phyloP scores from a whole-genome alignment of 805 yeast genomes.

The Saccharomycopsis vini region DNA sequence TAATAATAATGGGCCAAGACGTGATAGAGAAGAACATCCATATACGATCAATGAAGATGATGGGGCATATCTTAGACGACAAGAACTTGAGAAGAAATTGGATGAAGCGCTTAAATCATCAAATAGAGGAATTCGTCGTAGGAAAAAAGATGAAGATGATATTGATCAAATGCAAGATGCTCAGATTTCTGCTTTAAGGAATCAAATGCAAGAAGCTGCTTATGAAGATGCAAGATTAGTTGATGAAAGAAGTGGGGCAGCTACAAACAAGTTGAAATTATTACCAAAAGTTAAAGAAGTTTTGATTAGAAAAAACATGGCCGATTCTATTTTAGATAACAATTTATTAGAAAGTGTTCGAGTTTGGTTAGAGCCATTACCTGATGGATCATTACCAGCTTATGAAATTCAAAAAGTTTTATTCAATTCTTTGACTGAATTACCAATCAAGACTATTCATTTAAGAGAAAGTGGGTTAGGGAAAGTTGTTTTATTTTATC shows the following conservation, averaged over 20 bases:
- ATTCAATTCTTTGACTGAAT: conserved; percentile 58
- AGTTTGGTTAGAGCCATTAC: conserved; percentile 96
- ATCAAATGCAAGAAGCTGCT: conserved; percentile 84
- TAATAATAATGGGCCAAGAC: conserved; percentile 20
- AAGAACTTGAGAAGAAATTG: conserved; percentile 72
- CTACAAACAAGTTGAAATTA: conserved; percentile 60
- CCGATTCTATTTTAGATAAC: conserved; percentile 89
- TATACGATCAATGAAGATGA: conserved; percentile 18
- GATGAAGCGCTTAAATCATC: conserved; percentile 61
- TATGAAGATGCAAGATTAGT: conserved; percentile 55
- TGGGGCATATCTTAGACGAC: conserved; percentile 42
- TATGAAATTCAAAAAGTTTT: conserved; percentile 89
- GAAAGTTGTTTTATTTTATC: conserved; percentile 87
- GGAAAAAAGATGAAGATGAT: conserved; percentile 81
- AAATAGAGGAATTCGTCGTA: conserved; percentile 44
- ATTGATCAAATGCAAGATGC: conserved; percentile 94
- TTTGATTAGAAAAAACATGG: conserved; percentile 71
- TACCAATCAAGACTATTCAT: conserved; percentile 94
- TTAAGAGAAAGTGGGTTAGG: conserved; percentile 92
- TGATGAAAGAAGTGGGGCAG: conserved; percentile 38
- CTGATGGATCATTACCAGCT: conserved; percentile 97
- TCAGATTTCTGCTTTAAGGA: conserved; percentile 68
- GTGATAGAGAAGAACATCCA: conserved; percentile 21
- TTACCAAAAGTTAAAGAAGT: conserved; percentile 71
- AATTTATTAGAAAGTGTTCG: conserved; percentile 88